Base-by-base conservation (phyloP, 192 early-diverging fungal genomes). In the Coemansia sp. region DNA sequence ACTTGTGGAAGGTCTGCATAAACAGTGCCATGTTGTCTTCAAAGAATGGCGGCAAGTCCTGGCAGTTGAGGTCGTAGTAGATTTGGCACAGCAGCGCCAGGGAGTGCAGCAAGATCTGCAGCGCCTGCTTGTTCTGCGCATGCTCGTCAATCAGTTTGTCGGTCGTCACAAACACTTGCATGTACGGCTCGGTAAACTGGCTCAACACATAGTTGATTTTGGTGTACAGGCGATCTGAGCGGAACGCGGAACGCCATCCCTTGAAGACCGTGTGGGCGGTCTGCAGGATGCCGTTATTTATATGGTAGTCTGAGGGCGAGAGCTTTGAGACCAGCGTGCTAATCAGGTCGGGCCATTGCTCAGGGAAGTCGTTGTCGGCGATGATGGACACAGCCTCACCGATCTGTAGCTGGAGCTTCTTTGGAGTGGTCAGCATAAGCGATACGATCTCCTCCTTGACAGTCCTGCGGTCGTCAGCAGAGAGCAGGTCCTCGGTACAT, bases 1-100 rank as follows among this genome's bases (percentile, higher is more conserved):
- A 99, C 73, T 95, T 95, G 75, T 89, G 88, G 66, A 98, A 88
- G 12, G 95, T 70, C 18, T 72, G 61, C 92, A 97, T 89, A 56
- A 94, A 96, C 64, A 83, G 72, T 12, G 72, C 76, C 79, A 94
- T 87, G 73, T 97, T 86, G 74, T 97, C 94, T 68, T 97, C 96
- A 62, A 97, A 98, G 74, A 94, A 97, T 68, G 95, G 93, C 15
- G 97, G 96, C 57, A 97, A 77, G 76, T 99, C 97, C 79, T 97
- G 96, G 71, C 85, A 95, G 67, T 95, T 99, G 51, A 99, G 82
- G 72, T 92, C 91, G 68, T 95, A 95, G 74, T 90, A 99, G 58
- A 99, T 92, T 75, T 96, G 91, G 59, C 87, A 85, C 59, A 97
- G 69, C 7, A 95, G 84, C 52, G 88, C 77, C 25, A 99, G 62